These are phyloP conservation scores for Ilex asprella DNA, from an alignment of 257 asterid genomes.

Conservation along the genomic window DNA sequence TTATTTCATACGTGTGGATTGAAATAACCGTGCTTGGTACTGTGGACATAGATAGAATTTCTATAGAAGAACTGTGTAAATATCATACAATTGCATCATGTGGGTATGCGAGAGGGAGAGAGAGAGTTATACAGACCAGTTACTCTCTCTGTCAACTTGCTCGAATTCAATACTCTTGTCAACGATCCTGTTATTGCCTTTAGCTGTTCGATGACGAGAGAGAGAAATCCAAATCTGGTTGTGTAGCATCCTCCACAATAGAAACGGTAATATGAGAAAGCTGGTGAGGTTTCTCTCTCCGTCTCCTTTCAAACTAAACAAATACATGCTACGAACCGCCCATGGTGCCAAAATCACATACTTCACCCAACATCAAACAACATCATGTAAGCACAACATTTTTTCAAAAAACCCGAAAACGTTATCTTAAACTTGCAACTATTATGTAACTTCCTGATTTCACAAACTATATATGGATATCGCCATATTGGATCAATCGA, in stretches of 20 bases:
- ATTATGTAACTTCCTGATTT: no score
- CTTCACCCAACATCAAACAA: slow-evolving; percentile 15
- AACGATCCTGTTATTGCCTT: slow-evolving; percentile 50
- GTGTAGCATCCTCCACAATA: slow-evolving; percentile 45
- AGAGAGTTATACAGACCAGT: slow-evolving; percentile 30
- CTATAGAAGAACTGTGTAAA: no score
- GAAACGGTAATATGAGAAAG: slow-evolving; percentile 38
- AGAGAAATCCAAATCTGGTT: slow-evolving; percentile 62
- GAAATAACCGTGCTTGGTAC: no score
- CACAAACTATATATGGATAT: no score
- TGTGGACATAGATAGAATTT: no score
- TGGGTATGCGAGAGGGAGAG: no score
- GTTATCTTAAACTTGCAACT: no score
- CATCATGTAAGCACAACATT: no score
- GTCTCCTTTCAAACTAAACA: slow-evolving; percentile 21
- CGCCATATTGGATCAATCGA: no score
- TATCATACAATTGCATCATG: no score
- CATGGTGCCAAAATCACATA: slow-evolving; percentile 60
- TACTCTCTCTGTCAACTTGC: slow-evolving; percentile 73
- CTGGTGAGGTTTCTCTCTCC: slow-evolving; percentile 29
- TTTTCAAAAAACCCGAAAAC: no score
- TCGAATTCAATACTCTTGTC: slow-evolving; percentile 70
- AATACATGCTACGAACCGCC: slow-evolving; percentile 41
- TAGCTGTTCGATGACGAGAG: slow-evolving; percentile 61
- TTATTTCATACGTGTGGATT: no score